These are phyloP conservation scores for Trichoderma sp. DNA, from an alignment of 2,329 filamentous ascomycete genomes.

Conservation along the genomic window DNA sequence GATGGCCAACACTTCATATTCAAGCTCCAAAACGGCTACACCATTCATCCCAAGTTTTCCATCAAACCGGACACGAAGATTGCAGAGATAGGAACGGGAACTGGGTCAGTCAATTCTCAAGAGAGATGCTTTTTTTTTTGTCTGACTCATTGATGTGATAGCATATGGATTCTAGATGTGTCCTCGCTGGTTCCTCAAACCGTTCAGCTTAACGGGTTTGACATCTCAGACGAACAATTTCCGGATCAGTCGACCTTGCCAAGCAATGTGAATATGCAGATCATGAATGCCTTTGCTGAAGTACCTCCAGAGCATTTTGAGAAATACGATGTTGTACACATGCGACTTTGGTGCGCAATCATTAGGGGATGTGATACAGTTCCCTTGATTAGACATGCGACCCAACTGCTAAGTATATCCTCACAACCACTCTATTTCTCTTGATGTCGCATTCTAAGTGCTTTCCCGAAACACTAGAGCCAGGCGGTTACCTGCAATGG, in stretches of 20 bases:
- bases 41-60: neutral
- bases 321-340: constrained; percentile 8
- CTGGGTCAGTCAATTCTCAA: neutral
- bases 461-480: neutral
- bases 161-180: constrained; percentile 12
- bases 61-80: neutral
- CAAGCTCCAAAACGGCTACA: constrained; percentile 8
- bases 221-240: constrained; percentile 15
- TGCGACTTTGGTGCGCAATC: neutral
- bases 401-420: neutral
- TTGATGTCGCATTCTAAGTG: neutral
- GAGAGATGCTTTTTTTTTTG: neutral
- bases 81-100: constrained; percentile 14
- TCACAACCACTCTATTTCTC: neutral
- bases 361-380: neutral
- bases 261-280: neutral
- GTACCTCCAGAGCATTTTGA: neutral
- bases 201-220: constrained; percentile 6
- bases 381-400: neutral
- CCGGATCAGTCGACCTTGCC: neutral
- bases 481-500: neutral
- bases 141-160: neutral
- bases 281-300: neutral
- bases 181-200: constrained; percentile 1
- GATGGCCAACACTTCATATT: constrained; percentile 14